Evolutionary conservation across 345 rosid genomes (phyloP), one percentile per base, ranked within the genome.

Genomic region (Citrus sp.): DNA sequence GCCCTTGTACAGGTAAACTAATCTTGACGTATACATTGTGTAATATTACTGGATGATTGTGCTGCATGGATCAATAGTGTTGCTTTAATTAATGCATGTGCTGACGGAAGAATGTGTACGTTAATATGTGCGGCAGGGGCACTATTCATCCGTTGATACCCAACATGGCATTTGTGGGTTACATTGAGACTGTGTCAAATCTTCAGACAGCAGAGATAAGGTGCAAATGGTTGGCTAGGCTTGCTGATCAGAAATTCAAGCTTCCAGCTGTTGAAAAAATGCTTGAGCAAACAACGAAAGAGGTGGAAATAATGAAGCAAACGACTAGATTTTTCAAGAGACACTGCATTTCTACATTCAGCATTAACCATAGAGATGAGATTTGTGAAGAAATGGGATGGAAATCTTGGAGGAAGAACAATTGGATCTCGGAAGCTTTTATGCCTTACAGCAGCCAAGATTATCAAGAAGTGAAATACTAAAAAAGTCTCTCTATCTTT

Each of bases 121-220:
- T 67, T 13, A 46, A 56, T 63, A 46, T 19, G 18, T 70, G 51
- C 18, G 60, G 70, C 84, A 87, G 91, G 79, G 91, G 89, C 4
- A 88, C 89, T 3, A 82, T 88, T 56, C 88, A 90, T 73, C 93
- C 93, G 1, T 32, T 88, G 86, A 87, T 90, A 2, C 93, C 93
- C 0, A 88, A 87, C 84, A 83, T 88, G 91, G 93, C 86, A 21
- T 87, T 90, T 59, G 86, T 88, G 78, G 93, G 93, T 38, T 90
- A 88, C 69, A 75, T 88, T 0, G 91, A 90, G 78, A 90, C 89
- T 59, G 85, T 87, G 0, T 88, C 90, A 0, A 88, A 88, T 76
- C 80, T 90, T 16, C 89, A 86, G 46, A 79, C 90, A 1, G 81
- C 92, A 3, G 93, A 90, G 85, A 12, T 90, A 34, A 65, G 92